These are phyloP conservation scores for Aspergillus caelatus DNA, from an alignment of 2,329 filamentous ascomycete species.

Conservation along the genomic window DNA sequence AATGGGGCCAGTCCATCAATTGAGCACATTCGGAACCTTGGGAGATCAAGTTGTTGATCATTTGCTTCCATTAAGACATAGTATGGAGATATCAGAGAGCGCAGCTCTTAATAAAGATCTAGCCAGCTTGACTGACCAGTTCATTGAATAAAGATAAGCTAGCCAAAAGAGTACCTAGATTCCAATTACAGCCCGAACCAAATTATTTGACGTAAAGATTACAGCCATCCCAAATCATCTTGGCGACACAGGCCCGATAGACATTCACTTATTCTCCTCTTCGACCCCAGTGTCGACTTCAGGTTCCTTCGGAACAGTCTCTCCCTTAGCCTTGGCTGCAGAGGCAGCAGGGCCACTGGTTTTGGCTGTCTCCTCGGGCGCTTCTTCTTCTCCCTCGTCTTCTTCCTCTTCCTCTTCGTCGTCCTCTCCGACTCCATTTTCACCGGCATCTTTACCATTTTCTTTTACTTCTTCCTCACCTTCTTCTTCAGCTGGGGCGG, in stretches of 20 bases:
- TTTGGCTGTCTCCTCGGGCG: slow-evolving; percentile 33
- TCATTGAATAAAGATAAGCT: neutral
- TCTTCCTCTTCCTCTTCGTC: slow-evolving; percentile 20
- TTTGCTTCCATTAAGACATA: neutral
- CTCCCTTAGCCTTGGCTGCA: slow-evolving; percentile 38
- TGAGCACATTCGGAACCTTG: neutral
- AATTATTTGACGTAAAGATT: neutral
- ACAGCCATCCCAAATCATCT: neutral
- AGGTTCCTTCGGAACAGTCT: slow-evolving; percentile 32
- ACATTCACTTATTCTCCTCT: slow-evolving; percentile 28
- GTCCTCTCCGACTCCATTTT: slow-evolving; percentile 21
- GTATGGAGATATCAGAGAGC: neutral
- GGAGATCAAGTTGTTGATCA: neutral
- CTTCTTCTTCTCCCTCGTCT: slow-evolving; percentile 29
- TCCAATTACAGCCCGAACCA: neutral
- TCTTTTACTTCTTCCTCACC: slow-evolving; percentile 17
- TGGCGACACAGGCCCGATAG: neutral
- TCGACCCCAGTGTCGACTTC: slow-evolving; percentile 38
- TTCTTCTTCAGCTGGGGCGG: slow-evolving; percentile 24
- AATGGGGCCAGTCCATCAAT: neutral
- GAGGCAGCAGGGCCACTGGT: slow-evolving; percentile 35
- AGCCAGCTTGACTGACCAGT: neutral
- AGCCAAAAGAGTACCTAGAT: neutral
- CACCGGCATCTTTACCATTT: slow-evolving; percentile 23
- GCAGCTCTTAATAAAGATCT: neutral